Percentiles rank a stretch among this genome's conserved stretches.
Conservation (phyloP, 2,329 filamentous ascomycete species). For the Penicillium sp. region DNA sequence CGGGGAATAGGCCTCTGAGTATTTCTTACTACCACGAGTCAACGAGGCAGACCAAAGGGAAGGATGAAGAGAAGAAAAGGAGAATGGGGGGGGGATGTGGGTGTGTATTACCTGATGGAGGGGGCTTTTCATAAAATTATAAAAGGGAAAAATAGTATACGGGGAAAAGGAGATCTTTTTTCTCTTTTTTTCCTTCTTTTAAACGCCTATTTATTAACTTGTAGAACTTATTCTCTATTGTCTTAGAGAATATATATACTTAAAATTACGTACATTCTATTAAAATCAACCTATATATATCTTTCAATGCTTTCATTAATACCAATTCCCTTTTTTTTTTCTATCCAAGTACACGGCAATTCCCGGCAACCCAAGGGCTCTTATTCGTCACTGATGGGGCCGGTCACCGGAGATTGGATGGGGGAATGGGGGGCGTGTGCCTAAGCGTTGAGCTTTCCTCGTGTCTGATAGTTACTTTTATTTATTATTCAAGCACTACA, state of each 20-base stretch:
- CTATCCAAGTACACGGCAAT: conserved; percentile 18
- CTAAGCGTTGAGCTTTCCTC: conserved; percentile 12
- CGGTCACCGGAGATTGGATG: conserved; percentile 24
- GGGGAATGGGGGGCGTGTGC: background rate
- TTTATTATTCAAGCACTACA: conserved; percentile 1
- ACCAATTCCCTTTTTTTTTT: background rate
- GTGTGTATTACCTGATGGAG: conserved; percentile 18
- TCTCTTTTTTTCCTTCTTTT: background rate
- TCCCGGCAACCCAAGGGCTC: conserved; percentile 15
- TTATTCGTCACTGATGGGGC: conserved; percentile 15
- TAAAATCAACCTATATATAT: background rate
- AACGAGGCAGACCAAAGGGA: conserved; percentile 30
- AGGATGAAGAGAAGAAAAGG: conserved; percentile 22
- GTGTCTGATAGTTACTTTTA: conserved; percentile 12
- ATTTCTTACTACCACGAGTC: conserved; percentile 36
- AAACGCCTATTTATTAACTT: background rate
- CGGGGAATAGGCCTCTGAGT: conserved; percentile 23
- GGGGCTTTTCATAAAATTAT: conserved; percentile 8
- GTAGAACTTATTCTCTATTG: background rate
- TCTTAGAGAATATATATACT: background rate
- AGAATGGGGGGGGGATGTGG: conserved; percentile 17
- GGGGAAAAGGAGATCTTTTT: background rate
- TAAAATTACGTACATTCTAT: background rate
- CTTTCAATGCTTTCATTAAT: background rate
- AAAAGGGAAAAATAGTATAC: background rate